These are phyloP conservation scores for Fusarium guadeloupense DNA, from an alignment of 2,329 filamentous ascomycete species.

Conservation along the genomic window DNA sequence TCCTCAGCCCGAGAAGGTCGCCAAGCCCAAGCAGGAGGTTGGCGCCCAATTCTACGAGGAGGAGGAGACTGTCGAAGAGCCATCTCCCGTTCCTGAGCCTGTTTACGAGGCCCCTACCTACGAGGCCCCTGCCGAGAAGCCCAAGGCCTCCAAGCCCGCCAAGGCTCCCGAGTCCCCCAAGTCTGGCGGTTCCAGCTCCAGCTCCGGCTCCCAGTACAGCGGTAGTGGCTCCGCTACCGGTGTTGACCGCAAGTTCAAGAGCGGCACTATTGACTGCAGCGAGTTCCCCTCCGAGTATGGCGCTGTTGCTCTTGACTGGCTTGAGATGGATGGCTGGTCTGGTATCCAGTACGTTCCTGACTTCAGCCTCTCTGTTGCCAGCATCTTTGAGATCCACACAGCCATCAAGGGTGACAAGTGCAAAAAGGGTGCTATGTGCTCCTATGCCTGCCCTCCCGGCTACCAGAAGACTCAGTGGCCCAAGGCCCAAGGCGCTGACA, in stretches of 20 bases:
- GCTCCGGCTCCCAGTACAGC: conserved; percentile 40
- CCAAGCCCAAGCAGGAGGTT: conserved; percentile 47
- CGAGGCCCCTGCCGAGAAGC: conserved; percentile 26
- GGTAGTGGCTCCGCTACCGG: conserved; percentile 54
- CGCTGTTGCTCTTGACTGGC: conserved; percentile 74
- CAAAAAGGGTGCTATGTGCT: conserved; percentile 76
- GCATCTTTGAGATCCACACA: conserved; percentile 73
- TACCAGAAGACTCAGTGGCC: conserved; percentile 97
- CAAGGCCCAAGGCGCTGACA: conserved; percentile 75
- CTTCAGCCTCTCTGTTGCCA: conserved; percentile 52
- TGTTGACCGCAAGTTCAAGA: conserved; percentile 75
- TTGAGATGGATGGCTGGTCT: conserved; percentile 77
- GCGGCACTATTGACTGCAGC: conserved; percentile 75
- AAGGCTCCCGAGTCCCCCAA: conserved; percentile 35
- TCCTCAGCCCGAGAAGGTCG: conserved; percentile 40
- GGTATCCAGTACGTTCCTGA: conserved; percentile 75
- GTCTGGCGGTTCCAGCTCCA: conserved; percentile 29
- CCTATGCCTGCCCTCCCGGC: conserved; percentile 90
- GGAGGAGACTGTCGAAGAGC: conserved; percentile 51
- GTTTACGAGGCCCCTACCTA: conserved; percentile 26
- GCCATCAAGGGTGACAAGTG: conserved; percentile 70
- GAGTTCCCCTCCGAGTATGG: conserved; percentile 85
- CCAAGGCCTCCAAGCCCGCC: conserved; percentile 36
- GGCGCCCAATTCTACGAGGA: conserved; percentile 65
- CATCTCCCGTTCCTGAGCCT: conserved; percentile 40